Base-by-base conservation (phyloP, 441 rosid species). In the Gossypium schwendimanii region DNA sequence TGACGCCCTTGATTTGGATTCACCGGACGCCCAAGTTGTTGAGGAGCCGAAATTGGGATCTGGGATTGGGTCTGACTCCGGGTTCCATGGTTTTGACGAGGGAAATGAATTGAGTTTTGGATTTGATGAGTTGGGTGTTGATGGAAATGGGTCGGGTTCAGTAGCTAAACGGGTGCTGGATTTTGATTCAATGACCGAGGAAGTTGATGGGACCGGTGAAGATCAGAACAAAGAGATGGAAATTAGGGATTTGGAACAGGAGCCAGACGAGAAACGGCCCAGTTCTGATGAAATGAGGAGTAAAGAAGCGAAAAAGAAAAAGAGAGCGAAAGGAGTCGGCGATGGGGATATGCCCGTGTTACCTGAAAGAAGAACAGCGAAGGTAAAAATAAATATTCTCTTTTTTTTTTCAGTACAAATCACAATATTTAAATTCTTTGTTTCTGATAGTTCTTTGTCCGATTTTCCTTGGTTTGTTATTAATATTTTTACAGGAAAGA, bases 401-500 rank as follows among this genome's bases (percentile, higher is more conserved):
- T 44, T 45, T 21, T 18, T 53, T 21, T 26, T 26, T 23, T 20
- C 36, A 44, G n/a, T 15, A 52, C 11, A 52, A 72, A 54, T 61
- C 15, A 53, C 50, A 53, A 3, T 53, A 18, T 28, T 28, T 33
- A 57, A 3, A 21, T 23, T 65, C 36, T 73, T 28, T 50, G 41
- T 62, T 8, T 73, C 23, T 77, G 71, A 15, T 75, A 73, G 6
- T 14, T 47, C 41, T 60, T 28, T 11, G 71, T 65, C 31, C 73
- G 71, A 14, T 76, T 75, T 7, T 7, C 44, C 45, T 3, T 33
- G 20, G 11, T 1, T 52, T 20, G 17, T 7, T 33, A 58, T 58
- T 58, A 11, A 60, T 5, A 23, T 21, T 63, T 67, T 10, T 12
- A 41, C 72, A 92, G 98, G 94, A 89, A 77, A 84, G 98, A 79